Evolutionary conservation across 768 basidiomycete species (phyloP).

Genomic region (Lactifluus hygrophoroides): DNA sequence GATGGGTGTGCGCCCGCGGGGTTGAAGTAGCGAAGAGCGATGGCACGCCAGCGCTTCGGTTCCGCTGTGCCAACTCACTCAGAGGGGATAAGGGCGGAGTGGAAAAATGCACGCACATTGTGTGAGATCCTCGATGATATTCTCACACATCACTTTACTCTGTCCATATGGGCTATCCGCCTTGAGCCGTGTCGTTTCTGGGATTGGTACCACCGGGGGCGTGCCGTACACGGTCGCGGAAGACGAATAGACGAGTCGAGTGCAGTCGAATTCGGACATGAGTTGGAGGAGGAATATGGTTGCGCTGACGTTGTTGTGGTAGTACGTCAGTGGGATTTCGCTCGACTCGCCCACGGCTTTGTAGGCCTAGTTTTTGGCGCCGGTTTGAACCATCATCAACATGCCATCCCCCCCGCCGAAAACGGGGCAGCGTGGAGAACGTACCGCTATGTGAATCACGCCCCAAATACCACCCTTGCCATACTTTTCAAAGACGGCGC

Average conservation of each 20-base stretch:
- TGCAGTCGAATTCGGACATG: conserved; percentile 79
- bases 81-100: not conserved
- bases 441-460: conserved; percentile 87
- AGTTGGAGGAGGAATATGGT: conserved; percentile 79
- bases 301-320: conserved; percentile 87
- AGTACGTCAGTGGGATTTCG: conserved; percentile 88
- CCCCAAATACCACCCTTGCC: conserved; percentile 92
- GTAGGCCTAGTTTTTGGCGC: conserved; percentile 59
- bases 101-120: conserved; percentile 42
- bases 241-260: conserved; percentile 91
- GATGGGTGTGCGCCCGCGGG: conserved; percentile 98
- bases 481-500: conserved; percentile 74
- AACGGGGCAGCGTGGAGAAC: conserved; percentile 25
- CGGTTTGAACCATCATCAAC: not conserved
- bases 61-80: conserved; percentile 42
- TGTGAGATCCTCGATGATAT: conserved; percentile 81
- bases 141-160: conserved; percentile 94
- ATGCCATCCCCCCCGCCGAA: no score
- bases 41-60: conserved; percentile 60
- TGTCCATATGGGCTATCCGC: conserved; percentile 92
- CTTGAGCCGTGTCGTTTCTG: conserved; percentile 78
- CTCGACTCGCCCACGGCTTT: conserved; percentile 98
- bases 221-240: conserved; percentile 98
- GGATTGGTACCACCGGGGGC: conserved; percentile 86
- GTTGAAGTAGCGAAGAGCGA: conserved; percentile 96